Conservation (phyloP, 164 flowering plant species). For the Chimonanthus praecox region DNA sequence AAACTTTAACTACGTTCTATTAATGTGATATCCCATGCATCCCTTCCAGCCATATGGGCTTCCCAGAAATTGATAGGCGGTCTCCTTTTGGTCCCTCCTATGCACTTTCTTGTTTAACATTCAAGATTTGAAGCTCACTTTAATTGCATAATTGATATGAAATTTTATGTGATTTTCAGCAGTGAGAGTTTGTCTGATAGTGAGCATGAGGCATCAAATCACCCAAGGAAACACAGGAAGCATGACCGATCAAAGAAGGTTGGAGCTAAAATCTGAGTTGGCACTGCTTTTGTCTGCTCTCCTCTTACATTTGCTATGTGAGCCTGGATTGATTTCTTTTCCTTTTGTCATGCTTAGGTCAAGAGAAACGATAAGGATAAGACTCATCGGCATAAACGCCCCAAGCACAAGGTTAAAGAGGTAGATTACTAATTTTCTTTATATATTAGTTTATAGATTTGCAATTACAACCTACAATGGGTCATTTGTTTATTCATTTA, state of each 20-base stretch:
- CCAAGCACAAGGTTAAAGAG: constrained; percentile 68
- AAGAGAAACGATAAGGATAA: constrained; percentile 67
- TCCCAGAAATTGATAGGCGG: background rate
- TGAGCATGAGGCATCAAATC: constrained; percentile 54
- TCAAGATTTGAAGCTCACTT: background rate
- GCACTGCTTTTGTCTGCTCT: background rate
- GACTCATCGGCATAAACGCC: constrained; percentile 57
- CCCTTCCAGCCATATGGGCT: background rate
- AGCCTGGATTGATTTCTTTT: constrained; percentile 2
- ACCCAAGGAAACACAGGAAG: constrained; percentile 41
- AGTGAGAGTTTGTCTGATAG: constrained; percentile 52
- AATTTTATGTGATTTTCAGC: constrained; percentile 8
- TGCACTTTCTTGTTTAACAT: background rate
- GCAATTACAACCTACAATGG: background rate
- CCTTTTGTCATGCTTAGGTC: constrained; percentile 37
- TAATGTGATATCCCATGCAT: too few relatives aligned
- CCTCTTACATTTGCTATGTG: background rate
- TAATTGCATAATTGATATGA: background rate
- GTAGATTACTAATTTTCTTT: constrained; percentile 40
- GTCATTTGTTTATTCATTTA: too few relatives aligned
- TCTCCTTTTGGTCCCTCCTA: background rate
- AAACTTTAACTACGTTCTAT: background rate
- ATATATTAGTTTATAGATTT: background rate
- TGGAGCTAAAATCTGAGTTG: background rate
- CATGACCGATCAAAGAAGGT: constrained; percentile 64